These are phyloP conservation scores for Xerophyta viscosa DNA, from an alignment of 106 monocot species.

Conservation along the genomic window DNA sequence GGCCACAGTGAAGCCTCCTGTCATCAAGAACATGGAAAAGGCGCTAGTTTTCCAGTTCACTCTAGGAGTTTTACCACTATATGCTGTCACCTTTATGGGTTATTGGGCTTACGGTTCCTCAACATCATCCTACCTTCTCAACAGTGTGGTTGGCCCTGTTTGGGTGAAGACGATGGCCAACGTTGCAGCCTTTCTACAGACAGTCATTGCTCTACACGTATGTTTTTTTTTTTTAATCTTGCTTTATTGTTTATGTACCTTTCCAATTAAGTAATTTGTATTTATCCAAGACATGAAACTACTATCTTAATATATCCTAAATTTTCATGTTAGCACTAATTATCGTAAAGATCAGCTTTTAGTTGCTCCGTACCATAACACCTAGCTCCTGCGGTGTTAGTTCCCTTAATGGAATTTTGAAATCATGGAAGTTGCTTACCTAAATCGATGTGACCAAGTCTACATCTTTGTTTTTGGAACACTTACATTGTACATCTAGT, in stretches of 20 bases:
- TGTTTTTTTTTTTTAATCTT: not conserved
- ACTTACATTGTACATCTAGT: too few species aligned
- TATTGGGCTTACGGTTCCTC: slow-evolving; percentile 85
- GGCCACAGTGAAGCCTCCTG: slow-evolving; percentile 79
- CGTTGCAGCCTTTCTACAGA: slow-evolving; percentile 58
- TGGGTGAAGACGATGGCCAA: slow-evolving; percentile 60
- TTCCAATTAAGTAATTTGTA: not conserved
- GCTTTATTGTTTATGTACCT: not conserved
- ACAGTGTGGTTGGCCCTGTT: slow-evolving; percentile 42
- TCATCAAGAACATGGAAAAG: slow-evolving; percentile 67
- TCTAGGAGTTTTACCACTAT: slow-evolving; percentile 40
- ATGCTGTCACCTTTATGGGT: slow-evolving; percentile 60
- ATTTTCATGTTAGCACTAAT: too few species aligned
- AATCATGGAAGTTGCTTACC: too few species aligned
- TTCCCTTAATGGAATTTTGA: too few species aligned
- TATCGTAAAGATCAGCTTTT: too few species aligned
- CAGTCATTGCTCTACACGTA: slow-evolving; percentile 68
- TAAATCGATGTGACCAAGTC: too few species aligned
- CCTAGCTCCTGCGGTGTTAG: too few species aligned
- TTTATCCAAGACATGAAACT: too few species aligned
- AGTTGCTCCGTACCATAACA: too few species aligned
- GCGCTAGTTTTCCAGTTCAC: slow-evolving; percentile 73
- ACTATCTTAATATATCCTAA: too few species aligned
- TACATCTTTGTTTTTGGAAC: too few species aligned
- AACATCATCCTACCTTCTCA: slow-evolving; percentile 55